These are phyloP conservation scores for Phytophthora fragariaefolia DNA, from an alignment of 352 stramenopile species.

Conservation along the genomic window DNA sequence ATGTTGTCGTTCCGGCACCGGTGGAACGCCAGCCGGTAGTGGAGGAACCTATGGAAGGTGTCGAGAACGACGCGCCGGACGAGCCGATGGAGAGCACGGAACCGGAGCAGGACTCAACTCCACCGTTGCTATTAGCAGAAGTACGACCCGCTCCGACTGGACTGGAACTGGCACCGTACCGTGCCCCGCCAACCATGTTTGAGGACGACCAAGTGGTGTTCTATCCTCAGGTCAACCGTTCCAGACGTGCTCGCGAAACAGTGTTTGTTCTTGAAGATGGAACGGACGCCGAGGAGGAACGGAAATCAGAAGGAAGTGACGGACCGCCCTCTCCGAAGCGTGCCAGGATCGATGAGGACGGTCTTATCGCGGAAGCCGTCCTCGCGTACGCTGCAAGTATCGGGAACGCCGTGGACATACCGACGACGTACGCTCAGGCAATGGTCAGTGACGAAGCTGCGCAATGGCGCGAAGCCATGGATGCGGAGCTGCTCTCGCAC, in stretches of 20 bases:
- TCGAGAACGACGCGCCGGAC: no score
- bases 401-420: neutral
- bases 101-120: conserved; percentile 1
- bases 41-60: no score
- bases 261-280: no score
- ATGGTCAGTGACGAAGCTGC: conserved; percentile 7
- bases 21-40: no score
- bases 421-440: conserved; percentile 8
- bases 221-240: no score
- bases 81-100: neutral
- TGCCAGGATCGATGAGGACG: conserved; percentile 17
- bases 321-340: neutral
- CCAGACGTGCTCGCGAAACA: no score
- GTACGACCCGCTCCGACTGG: no score
- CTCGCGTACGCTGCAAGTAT: neutral
- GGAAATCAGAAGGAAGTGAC: no score
- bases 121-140: neutral
- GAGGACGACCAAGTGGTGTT: no score
- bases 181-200: no score
- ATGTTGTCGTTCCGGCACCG: no score
- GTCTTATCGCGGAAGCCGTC: conserved; percentile 13
- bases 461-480: neutral
- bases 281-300: neutral
- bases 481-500: neutral
- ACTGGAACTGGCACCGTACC: no score